phyloP scores from a whole-genome alignment of 768 basidiomycete species.

The Kwoniella botswanensis region DNA sequence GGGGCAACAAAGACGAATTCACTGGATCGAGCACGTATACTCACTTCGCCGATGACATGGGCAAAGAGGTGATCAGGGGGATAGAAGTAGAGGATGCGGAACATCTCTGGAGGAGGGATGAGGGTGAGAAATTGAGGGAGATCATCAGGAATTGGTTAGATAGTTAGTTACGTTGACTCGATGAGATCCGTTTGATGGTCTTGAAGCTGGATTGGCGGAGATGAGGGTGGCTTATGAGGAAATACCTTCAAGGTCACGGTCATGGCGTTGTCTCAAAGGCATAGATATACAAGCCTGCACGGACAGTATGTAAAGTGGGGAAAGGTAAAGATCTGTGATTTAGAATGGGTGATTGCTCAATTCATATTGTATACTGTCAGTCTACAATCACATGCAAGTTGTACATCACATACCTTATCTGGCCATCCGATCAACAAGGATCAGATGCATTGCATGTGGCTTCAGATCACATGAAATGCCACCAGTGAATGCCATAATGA shows the following conservation, averaged over 20 bases:
- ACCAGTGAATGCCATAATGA: slow-evolving; percentile 1
- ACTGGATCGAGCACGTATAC: slow-evolving; percentile 23
- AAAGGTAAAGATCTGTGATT: neutral
- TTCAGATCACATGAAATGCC: neutral
- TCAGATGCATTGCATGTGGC: neutral
- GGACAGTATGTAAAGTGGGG: slow-evolving; percentile 2
- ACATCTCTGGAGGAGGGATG: slow-evolving; percentile 60
- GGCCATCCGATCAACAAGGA: slow-evolving; percentile 8
- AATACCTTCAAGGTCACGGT: neutral
- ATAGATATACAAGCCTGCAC: neutral
- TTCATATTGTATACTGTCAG: neutral
- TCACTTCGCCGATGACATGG: slow-evolving; percentile 11
- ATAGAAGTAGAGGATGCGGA: slow-evolving; percentile 61
- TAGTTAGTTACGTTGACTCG: neutral
- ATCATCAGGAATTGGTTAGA: slow-evolving; percentile 27
- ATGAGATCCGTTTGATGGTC: neutral
- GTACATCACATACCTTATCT: neutral
- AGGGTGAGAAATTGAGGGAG: slow-evolving; percentile 23
- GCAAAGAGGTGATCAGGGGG: slow-evolving; percentile 8
- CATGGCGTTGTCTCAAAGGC: neutral
- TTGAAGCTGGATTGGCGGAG: neutral
- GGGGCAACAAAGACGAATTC: slow-evolving; percentile 44
- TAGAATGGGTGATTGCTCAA: neutral
- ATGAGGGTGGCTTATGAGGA: neutral
- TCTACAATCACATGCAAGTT: neutral